phyloP scores from a whole-genome alignment of 208 protist genomes.

The Trypanosoma lewisi region DNA sequence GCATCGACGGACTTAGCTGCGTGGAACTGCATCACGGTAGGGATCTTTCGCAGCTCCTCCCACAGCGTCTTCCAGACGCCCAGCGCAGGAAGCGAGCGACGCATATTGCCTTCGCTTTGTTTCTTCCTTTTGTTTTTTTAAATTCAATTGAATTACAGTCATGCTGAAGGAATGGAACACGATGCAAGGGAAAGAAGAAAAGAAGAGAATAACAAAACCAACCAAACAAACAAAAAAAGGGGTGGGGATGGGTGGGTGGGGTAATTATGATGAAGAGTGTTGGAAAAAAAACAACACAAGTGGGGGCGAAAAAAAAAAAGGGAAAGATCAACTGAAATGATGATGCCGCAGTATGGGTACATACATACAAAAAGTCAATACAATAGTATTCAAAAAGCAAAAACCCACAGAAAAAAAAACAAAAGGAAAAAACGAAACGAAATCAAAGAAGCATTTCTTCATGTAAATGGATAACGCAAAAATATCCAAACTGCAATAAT shows the following conservation, averaged over 20 bases:
- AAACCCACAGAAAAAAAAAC: too few relatives aligned
- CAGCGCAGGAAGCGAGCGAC: slow-evolving; percentile 16
- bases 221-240: neutral
- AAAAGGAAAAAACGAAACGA: too few relatives aligned
- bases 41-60: slow-evolving; percentile 52
- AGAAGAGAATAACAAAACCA: neutral
- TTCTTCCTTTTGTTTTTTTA: too few relatives aligned
- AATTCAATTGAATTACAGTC: too few relatives aligned
- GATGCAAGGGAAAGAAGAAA: neutral
- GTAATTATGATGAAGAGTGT: neutral
- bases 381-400: too few relatives aligned
- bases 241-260: neutral
- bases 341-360: too few relatives aligned
- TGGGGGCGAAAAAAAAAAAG: neutral
- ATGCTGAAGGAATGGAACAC: neutral
- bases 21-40: slow-evolving; percentile 33
- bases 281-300: neutral
- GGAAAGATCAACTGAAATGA: too few relatives aligned
- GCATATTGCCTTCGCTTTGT: slow-evolving; percentile 23
- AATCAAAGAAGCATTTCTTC: too few relatives aligned
- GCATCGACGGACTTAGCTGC: slow-evolving; percentile 37
- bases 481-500: too few relatives aligned
- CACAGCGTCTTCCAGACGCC: slow-evolving; percentile 42
- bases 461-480: too few relatives aligned
- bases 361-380: too few relatives aligned